phyloP scores from a whole-genome alignment of 305 asterid genomes.

The Fraxinus albicans region DNA sequence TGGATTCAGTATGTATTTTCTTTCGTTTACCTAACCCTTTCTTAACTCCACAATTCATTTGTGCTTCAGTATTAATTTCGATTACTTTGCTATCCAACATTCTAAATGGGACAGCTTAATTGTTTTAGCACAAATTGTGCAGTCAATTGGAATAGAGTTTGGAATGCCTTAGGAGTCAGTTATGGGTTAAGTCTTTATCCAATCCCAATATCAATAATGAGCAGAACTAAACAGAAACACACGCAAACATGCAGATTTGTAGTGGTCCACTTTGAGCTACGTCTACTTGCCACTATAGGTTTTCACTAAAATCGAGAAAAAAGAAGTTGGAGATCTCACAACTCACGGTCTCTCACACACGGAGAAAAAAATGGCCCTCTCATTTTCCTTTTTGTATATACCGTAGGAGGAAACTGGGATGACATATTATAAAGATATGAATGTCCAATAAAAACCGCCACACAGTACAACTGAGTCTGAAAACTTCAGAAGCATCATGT shows the following conservation, averaged over 20 bases:
- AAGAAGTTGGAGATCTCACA: background rate
- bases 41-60: background rate
- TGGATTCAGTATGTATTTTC: constrained; percentile 43
- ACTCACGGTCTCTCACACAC: too few species aligned
- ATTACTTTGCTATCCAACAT: background rate
- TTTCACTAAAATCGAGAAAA: background rate
- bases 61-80: background rate
- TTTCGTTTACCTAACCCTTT: background rate
- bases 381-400: background rate
- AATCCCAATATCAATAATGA: background rate
- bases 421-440: background rate
- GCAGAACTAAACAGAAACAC: background rate
- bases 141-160: background rate
- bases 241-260: background rate
- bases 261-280: background rate
- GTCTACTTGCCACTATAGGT: background rate
- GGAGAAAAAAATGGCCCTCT: background rate
- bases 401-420: background rate
- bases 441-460: background rate
- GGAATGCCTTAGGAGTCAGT: background rate
- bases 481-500: background rate
- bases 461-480: background rate
- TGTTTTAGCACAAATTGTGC: background rate
- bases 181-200: background rate
- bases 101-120: background rate